Evolutionary conservation across 805 yeast species (phyloP), one percentile per base, ranked within the genome.

Genomic region (Ogataea populi-albae): DNA sequence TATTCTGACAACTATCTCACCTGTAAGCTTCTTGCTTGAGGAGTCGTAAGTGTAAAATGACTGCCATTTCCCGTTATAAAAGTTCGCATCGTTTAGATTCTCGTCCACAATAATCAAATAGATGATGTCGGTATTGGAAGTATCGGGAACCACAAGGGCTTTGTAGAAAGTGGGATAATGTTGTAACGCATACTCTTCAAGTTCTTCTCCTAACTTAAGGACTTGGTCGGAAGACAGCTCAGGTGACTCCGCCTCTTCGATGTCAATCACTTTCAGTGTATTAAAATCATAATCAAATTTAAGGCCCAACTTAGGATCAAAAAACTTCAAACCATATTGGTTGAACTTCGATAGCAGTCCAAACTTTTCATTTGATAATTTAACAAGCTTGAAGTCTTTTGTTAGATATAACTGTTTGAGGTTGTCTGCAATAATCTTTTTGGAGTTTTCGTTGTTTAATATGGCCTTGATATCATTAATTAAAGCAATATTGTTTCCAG

Each of bases 31-130:
- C 1, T 57, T 53, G 1, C 54, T 42, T 1, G 54, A 41, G 3
- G 47, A 21, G 49, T 70, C 57, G 38, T 73, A 65, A 5, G 62
- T 54, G 61, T 86, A 88, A 41, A 66, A 64, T 1, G 95, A 80
- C 35, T 68, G 74, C 96, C 97, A 88, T 55, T 79, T 75, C 6
- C 98, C 98, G 50, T 87, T 87, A 75, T 89, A 86, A 64, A 69
- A 88, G 65, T 91, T 91, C 25, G 73, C 69, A 30, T 84, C 77
- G 57, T 81, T 86, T 47, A 77, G 67, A 59, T 77, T 79, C 47
- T 78, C 81, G 35, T 91, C 94, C 30, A 82, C 71, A 17, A 88
- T 69, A 5, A 84, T 68, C 5, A 88, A 50, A 21, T 54, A 47
- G 9, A 48, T 33, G 7, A 47, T 33, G 14, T 50, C 55, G 5